Evolutionary conservation across 1,284 basidiomycete genomes (phyloP).

Genomic region (Trichosporon faecale): DNA sequence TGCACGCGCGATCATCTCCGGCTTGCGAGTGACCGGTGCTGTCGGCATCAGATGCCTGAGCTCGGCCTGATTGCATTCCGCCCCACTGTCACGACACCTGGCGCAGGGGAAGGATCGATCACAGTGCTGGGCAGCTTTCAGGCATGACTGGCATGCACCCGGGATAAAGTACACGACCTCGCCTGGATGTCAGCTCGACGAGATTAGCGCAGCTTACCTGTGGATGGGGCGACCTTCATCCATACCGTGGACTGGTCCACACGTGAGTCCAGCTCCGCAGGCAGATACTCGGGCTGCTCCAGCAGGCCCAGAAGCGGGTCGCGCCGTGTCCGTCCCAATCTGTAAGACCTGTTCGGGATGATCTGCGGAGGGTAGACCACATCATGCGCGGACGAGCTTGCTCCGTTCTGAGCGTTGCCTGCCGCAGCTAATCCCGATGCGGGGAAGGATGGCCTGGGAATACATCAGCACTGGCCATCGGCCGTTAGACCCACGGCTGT

Average conservation of each 20-base stretch:
- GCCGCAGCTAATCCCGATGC: background rate
- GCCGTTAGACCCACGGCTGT: background rate
- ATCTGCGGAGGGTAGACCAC: background rate
- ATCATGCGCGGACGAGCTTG: background rate
- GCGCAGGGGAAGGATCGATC: slow-evolving; percentile 39
- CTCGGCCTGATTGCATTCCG: slow-evolving; percentile 3
- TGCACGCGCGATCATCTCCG: background rate
- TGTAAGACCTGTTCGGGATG: background rate
- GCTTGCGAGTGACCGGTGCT: background rate
- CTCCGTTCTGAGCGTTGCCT: background rate
- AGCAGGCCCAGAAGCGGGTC: slow-evolving; percentile 26
- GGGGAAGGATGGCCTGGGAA: background rate
- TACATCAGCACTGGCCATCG: background rate
- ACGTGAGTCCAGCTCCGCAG: slow-evolving; percentile 35
- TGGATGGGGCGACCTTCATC: slow-evolving; percentile 26
- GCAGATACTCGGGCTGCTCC: slow-evolving; percentile 34
- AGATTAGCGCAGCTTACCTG: background rate
- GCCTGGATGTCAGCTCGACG: slow-evolving; percentile 22
- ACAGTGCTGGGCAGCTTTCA: slow-evolving; percentile 31
- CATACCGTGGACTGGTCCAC: slow-evolving; percentile 36
- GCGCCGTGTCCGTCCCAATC: background rate
- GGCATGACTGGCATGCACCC: slow-evolving; percentile 34
- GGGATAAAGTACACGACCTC: slow-evolving; percentile 39
- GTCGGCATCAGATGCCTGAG: slow-evolving; percentile 8
- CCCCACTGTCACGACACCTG: slow-evolving; percentile 26